Conservation (phyloP, 2,329 filamentous ascomycete species). For the Fonsecaea monophora region DNA sequence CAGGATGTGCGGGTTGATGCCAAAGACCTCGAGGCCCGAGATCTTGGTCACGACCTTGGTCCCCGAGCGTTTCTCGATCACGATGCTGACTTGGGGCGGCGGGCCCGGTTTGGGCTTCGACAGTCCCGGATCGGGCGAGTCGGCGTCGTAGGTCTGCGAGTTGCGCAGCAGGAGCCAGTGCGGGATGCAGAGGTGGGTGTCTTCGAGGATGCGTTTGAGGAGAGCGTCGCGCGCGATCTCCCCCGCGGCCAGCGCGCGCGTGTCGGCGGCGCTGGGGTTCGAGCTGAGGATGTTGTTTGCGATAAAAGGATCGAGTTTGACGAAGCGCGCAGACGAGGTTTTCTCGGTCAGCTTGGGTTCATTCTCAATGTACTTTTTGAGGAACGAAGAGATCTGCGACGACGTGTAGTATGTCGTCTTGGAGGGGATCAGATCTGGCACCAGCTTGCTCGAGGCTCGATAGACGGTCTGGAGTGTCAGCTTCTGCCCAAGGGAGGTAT, state of each 20-base stretch:
- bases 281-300: conserved; percentile 67
- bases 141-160: conserved; percentile 46
- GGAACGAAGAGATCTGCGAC: conserved; percentile 62
- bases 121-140: conserved; percentile 48
- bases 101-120: conserved; percentile 67
- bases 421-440: conserved; percentile 60
- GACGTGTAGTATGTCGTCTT: conserved; percentile 65
- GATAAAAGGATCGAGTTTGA: conserved; percentile 67
- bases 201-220: conserved; percentile 63
- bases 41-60: conserved; percentile 71
- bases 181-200: conserved; percentile 56
- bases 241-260: conserved; percentile 63
- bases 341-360: conserved; percentile 33
- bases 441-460: conserved; percentile 64
- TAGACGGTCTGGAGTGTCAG: conserved; percentile 60
- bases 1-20: conserved; percentile 64
- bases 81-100: conserved; percentile 65
- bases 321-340: conserved; percentile 57
- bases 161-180: conserved; percentile 65
- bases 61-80: conserved; percentile 68
- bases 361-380: conserved; percentile 63
- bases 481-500: conserved; percentile 53
- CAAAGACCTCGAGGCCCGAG: conserved; percentile 66
- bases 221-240: conserved; percentile 66
- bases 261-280: conserved; percentile 58